Conservation (phyloP, 2,329 filamentous ascomycete species). For the Penicillium sp. region DNA sequence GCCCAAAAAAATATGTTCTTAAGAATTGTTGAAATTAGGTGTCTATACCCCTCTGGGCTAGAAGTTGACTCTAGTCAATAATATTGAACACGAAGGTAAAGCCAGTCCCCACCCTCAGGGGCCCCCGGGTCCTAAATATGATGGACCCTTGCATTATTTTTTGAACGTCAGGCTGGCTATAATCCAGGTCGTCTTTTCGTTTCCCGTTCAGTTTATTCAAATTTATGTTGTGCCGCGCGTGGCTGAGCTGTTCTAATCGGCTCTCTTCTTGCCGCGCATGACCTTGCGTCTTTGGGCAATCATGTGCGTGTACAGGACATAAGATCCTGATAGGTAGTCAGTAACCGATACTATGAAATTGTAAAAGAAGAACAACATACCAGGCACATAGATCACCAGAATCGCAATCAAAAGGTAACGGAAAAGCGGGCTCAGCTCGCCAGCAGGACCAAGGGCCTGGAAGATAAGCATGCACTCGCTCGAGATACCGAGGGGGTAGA, state of each 20-base stretch:
- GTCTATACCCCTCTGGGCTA: neutral
- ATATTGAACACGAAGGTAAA: neutral
- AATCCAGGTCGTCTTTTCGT: neutral
- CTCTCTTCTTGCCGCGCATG: constrained; percentile 60
- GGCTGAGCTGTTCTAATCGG: constrained; percentile 23
- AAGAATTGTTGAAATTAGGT: neutral
- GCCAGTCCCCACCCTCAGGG: neutral
- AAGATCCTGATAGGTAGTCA: constrained; percentile 56
- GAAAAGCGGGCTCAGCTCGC: constrained; percentile 51
- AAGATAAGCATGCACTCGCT: constrained; percentile 84
- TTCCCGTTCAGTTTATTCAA: neutral
- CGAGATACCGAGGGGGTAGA: constrained; percentile 88
- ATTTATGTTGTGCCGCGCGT: neutral
- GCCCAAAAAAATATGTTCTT: neutral
- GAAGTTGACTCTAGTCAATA: neutral
- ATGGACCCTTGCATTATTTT: neutral
- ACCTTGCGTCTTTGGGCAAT: constrained; percentile 83
- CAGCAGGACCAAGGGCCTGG: constrained; percentile 61
- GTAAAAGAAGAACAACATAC: constrained; percentile 48
- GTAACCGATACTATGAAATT: neutral
- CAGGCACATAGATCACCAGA: constrained; percentile 74
- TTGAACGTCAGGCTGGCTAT: neutral
- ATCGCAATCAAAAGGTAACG: constrained; percentile 63
- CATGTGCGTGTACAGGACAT: constrained; percentile 92
- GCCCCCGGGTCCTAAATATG: neutral